These are phyloP conservation scores for Fusarium sp. DNA, from an alignment of 2,329 filamentous ascomycete species.

Conservation along the genomic window DNA sequence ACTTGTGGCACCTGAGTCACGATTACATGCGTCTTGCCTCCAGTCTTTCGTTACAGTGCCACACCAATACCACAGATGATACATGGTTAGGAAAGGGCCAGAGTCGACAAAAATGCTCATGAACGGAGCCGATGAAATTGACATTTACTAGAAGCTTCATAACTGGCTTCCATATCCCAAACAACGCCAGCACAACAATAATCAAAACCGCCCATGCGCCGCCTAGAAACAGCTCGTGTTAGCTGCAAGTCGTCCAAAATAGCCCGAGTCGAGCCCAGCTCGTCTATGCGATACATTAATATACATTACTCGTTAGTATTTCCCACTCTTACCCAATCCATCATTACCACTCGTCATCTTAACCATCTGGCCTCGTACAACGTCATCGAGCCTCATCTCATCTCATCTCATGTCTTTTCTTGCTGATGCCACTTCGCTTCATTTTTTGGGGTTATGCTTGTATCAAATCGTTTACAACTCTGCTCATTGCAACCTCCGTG, in stretches of 20 bases:
- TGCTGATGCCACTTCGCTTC: constrained; percentile 47
- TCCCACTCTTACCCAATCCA: constrained; percentile 2
- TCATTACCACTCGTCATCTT: constrained; percentile 18
- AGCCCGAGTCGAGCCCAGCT: neutral
- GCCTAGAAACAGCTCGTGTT: neutral
- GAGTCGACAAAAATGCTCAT: no score
- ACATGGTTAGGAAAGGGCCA: no score
- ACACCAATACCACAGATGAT: no score
- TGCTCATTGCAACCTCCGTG: constrained; percentile 50
- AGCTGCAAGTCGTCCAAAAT: no score
- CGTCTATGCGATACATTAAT: neutral
- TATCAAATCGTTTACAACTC: constrained; percentile 53
- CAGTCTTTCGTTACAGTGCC: no score
- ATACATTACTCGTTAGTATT: constrained; percentile 2
- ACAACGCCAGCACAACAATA: constrained; percentile 14
- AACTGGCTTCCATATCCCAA: neutral
- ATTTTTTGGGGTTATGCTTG: constrained; percentile 46
- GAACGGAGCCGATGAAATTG: no score
- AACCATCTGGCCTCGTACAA: constrained; percentile 17
- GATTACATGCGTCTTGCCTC: no score
- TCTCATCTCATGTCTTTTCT: constrained; percentile 35
- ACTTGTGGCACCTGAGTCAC: no score
- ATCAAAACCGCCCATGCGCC: neutral
- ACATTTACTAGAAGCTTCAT: no score
- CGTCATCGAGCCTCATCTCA: constrained; percentile 38